phyloP scores from a whole-genome alignment of 768 basidiomycete species.

The Mycena chlorophos region DNA sequence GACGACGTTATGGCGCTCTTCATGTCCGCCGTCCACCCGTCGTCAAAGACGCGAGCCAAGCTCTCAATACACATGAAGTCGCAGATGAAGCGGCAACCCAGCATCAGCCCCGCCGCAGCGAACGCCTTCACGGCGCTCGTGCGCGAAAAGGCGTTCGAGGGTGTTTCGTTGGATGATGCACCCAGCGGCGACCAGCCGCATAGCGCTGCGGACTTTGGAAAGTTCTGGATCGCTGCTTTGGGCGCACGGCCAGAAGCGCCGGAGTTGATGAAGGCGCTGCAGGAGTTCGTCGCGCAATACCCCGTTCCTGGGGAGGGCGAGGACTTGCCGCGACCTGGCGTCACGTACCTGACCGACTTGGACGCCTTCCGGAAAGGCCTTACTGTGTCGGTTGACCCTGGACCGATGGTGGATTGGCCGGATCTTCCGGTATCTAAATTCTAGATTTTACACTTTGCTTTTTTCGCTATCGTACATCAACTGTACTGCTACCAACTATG shows the following conservation, averaged over 20 bases:
- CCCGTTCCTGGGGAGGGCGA: constrained; percentile 56
- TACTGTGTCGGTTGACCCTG: constrained; percentile 53
- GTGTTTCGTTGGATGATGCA: constrained; percentile 54
- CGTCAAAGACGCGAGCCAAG: constrained; percentile 71
- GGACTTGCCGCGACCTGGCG: constrained; percentile 46
- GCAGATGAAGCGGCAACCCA: constrained; percentile 58
- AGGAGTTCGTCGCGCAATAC: constrained; percentile 54
- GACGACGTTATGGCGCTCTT: constrained; percentile 75
- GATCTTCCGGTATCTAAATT: constrained; percentile 66
- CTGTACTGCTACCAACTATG: too few relatives aligned
- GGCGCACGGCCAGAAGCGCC: constrained; percentile 41
- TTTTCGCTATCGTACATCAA: not conserved
- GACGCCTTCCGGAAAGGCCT: constrained; percentile 65
- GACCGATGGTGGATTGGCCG: constrained; percentile 71
- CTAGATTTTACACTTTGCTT: constrained; percentile 34
- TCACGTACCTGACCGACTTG: constrained; percentile 64
- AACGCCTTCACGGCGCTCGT: constrained; percentile 61
- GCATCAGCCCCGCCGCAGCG: constrained; percentile 64
- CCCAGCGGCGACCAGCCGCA: constrained; percentile 59
- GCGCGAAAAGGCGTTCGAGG: constrained; percentile 44
- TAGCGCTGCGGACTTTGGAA: constrained; percentile 56
- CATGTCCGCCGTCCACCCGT: constrained; percentile 66
- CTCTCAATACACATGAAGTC: constrained; percentile 81
- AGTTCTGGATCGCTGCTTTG: constrained; percentile 59
- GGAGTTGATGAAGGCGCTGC: constrained; percentile 54